Evolutionary conservation across 176 grass and related monocot species (phyloP).

Genomic region (Oropetium thomaeum): DNA sequence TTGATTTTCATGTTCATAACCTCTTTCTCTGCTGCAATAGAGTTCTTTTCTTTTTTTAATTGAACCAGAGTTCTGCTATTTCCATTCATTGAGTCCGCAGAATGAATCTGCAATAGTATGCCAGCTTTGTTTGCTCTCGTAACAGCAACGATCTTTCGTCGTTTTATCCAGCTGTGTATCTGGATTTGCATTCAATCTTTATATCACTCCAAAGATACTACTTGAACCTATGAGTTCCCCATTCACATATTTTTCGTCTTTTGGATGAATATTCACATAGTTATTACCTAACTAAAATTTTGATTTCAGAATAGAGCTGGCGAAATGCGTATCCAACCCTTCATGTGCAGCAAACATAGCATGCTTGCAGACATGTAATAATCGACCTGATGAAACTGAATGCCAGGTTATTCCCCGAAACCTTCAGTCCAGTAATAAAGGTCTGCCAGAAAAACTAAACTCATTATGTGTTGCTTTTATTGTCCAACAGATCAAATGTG

Average conservation of each 20-base stretch:
- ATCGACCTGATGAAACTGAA: slow-evolving; percentile 94
- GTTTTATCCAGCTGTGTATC: not conserved
- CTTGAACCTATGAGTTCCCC: not conserved
- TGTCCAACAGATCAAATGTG: slow-evolving; percentile 79
- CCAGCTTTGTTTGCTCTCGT: not conserved
- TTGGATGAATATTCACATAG: not conserved
- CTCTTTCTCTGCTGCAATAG: too few relatives aligned
- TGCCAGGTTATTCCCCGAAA: slow-evolving; percentile 67
- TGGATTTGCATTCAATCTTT: not conserved
- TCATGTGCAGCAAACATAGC: slow-evolving; percentile 94
- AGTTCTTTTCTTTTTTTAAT: too few relatives aligned
- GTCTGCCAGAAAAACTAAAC: not conserved
- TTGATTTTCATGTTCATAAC: too few relatives aligned
- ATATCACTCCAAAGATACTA: not conserved
- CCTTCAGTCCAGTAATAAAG: not conserved
- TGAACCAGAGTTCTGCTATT: not conserved
- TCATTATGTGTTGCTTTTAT: not conserved
- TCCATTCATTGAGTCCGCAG: too few relatives aligned
- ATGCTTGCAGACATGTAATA: slow-evolving; percentile 91
- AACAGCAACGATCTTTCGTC: not conserved
- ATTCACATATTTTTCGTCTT: not conserved
- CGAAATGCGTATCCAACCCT: slow-evolving; percentile 92
- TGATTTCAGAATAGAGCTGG: slow-evolving; percentile 74
- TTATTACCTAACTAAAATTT: not conserved
- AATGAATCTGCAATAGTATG: too few relatives aligned